A percentile compares a stretch with the other conserved stretches of the same genome.
Conservation (phyloP, 345 rosid genomes). For the Syzygium jambos region DNA sequence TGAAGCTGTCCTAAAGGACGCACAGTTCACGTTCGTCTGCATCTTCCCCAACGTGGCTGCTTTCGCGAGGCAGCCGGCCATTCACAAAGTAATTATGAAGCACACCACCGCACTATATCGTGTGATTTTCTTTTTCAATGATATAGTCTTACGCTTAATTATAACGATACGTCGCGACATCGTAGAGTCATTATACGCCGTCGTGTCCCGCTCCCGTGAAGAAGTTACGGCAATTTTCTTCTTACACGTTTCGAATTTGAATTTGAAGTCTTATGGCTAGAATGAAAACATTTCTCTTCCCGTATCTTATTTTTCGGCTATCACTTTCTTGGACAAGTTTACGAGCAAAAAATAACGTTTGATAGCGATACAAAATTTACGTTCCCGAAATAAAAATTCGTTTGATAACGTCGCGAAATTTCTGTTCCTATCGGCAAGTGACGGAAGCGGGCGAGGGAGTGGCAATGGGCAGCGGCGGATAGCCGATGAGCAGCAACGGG, state of each 20-base stretch:
- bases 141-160: fast-evolving
- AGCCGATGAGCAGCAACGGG: too few species aligned
- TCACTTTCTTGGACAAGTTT: too few species aligned
- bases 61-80: neutral
- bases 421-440: too few species aligned
- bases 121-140: neutral
- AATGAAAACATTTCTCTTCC: too few species aligned
- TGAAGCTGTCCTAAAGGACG: neutral
- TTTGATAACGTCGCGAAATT: too few species aligned
- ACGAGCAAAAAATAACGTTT: fast-evolving
- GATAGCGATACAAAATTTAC: too few species aligned
- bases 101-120: neutral
- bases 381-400: too few species aligned
- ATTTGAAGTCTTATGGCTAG: neutral
- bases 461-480: too few species aligned
- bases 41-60: neutral
- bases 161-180: neutral
- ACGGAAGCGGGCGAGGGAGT: too few species aligned
- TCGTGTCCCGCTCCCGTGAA: neutral
- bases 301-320: too few species aligned
- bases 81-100: neutral
- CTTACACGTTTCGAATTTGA: neutral
- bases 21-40: neutral
- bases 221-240: neutral
- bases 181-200: neutral